phyloP scores from a whole-genome alignment of 805 yeast genomes.

The Helenozyma rhizophorensis region DNA sequence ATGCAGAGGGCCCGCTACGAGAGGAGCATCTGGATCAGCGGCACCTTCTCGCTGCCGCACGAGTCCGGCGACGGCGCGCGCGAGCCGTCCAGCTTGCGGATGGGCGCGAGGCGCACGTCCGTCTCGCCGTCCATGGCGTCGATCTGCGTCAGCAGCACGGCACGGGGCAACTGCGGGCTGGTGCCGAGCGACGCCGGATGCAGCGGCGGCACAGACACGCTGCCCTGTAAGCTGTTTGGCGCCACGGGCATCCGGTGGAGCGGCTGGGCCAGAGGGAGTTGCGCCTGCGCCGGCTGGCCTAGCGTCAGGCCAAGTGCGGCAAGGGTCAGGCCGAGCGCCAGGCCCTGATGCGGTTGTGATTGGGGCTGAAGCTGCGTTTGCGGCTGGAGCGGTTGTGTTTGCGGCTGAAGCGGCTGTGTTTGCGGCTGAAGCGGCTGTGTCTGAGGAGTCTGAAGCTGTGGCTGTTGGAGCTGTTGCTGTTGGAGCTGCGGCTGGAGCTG shows the following conservation, averaged over 20 bases:
- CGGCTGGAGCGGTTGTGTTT: neutral
- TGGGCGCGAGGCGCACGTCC: slow-evolving; percentile 9
- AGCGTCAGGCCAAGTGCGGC: no score
- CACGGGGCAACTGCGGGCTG: slow-evolving; percentile 3
- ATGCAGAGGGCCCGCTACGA: slow-evolving; percentile 3
- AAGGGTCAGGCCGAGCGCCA: no score
- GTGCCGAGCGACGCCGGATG: slow-evolving; percentile 2
- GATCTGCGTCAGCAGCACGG: neutral
- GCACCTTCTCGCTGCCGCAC: slow-evolving; percentile 10
- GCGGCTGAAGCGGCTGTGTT: slow-evolving; percentile 2
- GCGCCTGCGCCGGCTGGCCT: no score
- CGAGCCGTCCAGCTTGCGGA: slow-evolving; percentile 2
- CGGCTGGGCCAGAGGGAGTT: no score
- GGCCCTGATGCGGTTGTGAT: no score
- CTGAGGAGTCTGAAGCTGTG: slow-evolving; percentile 4
- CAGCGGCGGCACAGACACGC: no score
- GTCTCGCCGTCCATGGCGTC: neutral
- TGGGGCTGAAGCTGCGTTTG: no score
- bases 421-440: slow-evolving; percentile 4
- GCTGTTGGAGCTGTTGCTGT: slow-evolving; percentile 7
- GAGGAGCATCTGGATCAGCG: slow-evolving; percentile 14
- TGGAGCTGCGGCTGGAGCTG: slow-evolving; percentile 1
- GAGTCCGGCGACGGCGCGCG: neutral
- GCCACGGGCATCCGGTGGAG: no score
- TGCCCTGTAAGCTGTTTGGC: no score